These are phyloP conservation scores for Atalantia buxifolia DNA, from an alignment of 345 rosid species.

Conservation along the genomic window DNA sequence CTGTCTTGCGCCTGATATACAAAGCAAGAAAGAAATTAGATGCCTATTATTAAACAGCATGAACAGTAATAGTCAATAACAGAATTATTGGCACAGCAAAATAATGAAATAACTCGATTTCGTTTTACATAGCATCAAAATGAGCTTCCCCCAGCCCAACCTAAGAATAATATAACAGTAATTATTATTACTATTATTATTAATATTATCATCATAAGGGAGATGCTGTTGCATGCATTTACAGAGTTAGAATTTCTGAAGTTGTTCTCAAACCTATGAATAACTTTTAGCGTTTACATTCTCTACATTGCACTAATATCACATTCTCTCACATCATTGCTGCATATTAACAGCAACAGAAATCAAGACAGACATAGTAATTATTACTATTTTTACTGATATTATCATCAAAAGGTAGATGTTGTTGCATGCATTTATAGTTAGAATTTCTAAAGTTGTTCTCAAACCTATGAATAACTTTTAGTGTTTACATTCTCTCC, in stretches of 20 bases:
- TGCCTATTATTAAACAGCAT: background rate
- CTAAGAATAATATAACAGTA: background rate
- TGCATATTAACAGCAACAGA: too few relatives aligned
- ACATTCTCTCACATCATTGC: background rate
- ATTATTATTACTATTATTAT: background rate
- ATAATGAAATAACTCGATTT: background rate
- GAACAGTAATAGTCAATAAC: background rate
- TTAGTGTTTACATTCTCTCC: background rate
- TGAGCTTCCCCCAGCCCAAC: background rate
- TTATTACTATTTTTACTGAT: too few relatives aligned
- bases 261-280: background rate
- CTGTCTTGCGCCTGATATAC: slow-evolving; percentile 73
- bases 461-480: background rate
- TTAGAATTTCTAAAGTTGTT: background rate
- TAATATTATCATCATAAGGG: background rate
- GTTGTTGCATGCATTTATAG: background rate
- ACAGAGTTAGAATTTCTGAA: background rate
- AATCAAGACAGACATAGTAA: background rate
- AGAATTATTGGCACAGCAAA: background rate
- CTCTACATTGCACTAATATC: background rate
- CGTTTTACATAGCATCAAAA: background rate
- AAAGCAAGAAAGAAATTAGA: slow-evolving; percentile 16
- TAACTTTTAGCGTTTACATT: background rate
- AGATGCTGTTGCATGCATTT: background rate
- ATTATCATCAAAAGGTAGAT: background rate